phyloP scores from a whole-genome alignment of 83 land plant species.

The Diphasiastrum complanatum region DNA sequence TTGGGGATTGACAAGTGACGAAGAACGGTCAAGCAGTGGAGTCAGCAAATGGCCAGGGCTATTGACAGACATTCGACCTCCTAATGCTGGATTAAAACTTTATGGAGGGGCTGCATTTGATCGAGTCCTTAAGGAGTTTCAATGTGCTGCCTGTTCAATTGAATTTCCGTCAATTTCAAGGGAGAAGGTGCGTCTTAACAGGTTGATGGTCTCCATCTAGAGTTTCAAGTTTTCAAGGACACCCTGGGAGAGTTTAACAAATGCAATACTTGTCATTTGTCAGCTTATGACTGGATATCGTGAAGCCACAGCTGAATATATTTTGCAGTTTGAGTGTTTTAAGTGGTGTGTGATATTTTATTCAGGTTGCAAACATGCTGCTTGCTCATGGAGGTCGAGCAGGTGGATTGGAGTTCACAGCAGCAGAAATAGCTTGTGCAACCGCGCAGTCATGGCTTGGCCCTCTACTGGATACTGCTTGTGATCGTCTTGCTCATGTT shows the following conservation, averaged over 20 bases:
- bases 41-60: constrained; percentile 83
- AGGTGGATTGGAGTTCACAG: constrained; percentile 57
- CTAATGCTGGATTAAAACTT: constrained; percentile 60
- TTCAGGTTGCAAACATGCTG: constrained; percentile 83
- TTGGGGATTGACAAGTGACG: constrained; percentile 73
- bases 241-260: too few relatives aligned
- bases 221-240: constrained; percentile 4
- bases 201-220: not conserved
- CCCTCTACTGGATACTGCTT: constrained; percentile 77
- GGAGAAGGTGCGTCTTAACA: constrained; percentile 53
- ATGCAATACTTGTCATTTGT: too few relatives aligned
- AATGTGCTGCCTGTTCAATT: constrained; percentile 81
- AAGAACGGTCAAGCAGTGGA: constrained; percentile 72
- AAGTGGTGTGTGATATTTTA: not conserved
- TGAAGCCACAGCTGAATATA: too few relatives aligned
- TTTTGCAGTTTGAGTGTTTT: not conserved
- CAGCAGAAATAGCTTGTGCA: constrained; percentile 82
- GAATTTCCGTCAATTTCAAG: constrained; percentile 82
- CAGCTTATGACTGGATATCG: too few relatives aligned
- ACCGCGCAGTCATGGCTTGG: constrained; percentile 87
- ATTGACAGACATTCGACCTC: constrained; percentile 49
- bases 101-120: constrained; percentile 99
- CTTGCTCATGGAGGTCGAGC: constrained; percentile 78
- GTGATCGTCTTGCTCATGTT: constrained; percentile 78
- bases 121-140: constrained; percentile 82